These are phyloP conservation scores for Pisolithus marmoratus DNA, from an alignment of 768 basidiomycete species.

Conservation along the genomic window DNA sequence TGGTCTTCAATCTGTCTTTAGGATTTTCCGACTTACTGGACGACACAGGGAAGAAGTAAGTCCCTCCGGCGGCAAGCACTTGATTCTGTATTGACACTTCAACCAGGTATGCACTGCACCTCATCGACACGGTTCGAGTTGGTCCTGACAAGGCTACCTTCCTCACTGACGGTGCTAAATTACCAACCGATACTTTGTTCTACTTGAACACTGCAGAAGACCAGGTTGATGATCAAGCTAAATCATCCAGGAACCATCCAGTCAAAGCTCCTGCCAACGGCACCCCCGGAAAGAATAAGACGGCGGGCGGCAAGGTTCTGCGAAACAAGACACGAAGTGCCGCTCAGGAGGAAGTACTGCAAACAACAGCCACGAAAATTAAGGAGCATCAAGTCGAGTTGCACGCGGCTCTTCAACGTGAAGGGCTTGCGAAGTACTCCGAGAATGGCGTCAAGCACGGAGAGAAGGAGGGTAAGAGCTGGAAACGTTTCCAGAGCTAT, in stretches of 20 bases:
- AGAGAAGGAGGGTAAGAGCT: constrained; percentile 85
- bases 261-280: constrained; percentile 54
- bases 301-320: constrained; percentile 78
- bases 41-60: constrained; percentile 70
- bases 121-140: constrained; percentile 85
- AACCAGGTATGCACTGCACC: constrained; percentile 75
- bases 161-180: constrained; percentile 81
- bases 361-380: constrained; percentile 71
- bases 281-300: constrained; percentile 64
- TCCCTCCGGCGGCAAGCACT: neutral
- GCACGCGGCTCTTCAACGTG: constrained; percentile 67
- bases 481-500: constrained; percentile 96
- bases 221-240: constrained; percentile 50
- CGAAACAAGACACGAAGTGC: constrained; percentile 88
- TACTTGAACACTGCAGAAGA: constrained; percentile 66
- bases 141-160: constrained; percentile 58
- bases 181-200: constrained; percentile 82
- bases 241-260: constrained; percentile 48
- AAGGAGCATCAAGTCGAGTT: constrained; percentile 85
- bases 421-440: constrained; percentile 78
- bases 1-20: constrained; percentile 81
- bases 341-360: constrained; percentile 77
- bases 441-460: constrained; percentile 70
- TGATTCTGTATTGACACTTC: neutral
- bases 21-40: constrained; percentile 84